Base-by-base conservation (phyloP, 176 grass and related monocot genomes). In the Elymus sibiricus region DNA sequence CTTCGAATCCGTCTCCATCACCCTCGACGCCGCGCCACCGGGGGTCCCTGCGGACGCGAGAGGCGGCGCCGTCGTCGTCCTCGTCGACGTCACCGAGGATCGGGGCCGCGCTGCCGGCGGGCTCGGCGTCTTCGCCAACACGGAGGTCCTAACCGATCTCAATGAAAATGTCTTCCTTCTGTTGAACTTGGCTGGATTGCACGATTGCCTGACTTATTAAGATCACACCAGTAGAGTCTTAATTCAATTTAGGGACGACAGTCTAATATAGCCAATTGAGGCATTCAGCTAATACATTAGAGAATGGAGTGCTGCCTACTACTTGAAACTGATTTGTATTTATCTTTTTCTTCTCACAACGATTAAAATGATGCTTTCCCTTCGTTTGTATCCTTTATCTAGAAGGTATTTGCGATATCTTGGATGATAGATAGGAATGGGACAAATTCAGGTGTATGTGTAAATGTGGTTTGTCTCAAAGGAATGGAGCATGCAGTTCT, bases 1-100 rank as follows among this genome's bases (percentile, higher is more conserved):
- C 59, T 98, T 98, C 88, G 87, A 93, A 16, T 76, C 89, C 4
- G 95, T 98, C 21, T 78, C 82, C 39, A 98, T 98, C 91, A 95
- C 90, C 14, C 91, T 98, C 49, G 93, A 98, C 24, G 80, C 93
- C 0, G 83, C 92, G 25, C 93, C 93, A 2, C 79, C 91, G 4
- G 95, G 89, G 55, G 26, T 85, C 5, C 91, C 91, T 0, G 81
- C 80, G 12, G 87, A 74, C 25, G 62, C 37, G 46, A 55, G 74
- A 12, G 32, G 16, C 13, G 34, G 25, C 9, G 81, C 77, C 4
- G 87, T 95, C 58, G 72, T 98, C 10, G 65, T 98, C 47, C 39
- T 93, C 51, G 85, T 95, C 55, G 90, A 98, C 66, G 87, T 98
- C 21, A 83, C 87, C 2, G 95, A 98, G 89, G 82, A 85, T 11